A percentile compares a stretch with the other conserved stretches of the same genome.
Evolutionary conservation across 176 grass and related monocot genomes (phyloP).

Genomic region (Dactylis glomerata): DNA sequence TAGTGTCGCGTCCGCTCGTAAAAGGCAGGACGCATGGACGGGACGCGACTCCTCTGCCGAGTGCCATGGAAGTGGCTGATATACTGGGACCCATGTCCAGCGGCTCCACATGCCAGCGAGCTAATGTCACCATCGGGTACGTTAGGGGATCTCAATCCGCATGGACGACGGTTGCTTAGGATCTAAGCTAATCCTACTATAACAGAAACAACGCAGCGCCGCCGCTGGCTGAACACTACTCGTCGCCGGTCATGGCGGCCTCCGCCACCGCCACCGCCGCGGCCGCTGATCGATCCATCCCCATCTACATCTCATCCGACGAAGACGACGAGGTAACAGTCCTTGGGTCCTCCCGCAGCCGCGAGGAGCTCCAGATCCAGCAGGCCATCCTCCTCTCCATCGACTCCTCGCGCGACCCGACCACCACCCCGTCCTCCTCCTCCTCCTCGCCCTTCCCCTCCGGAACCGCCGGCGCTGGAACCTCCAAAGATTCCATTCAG

Average conservation of each 20-base stretch:
- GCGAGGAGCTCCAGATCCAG: constrained; percentile 3
- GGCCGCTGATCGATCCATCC: neutral
- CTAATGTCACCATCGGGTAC: no score
- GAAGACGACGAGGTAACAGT: constrained; percentile 3
- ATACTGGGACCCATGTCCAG: no score
- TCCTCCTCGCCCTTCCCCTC: neutral
- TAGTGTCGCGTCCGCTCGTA: no score
- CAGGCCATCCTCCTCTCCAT: constrained; percentile 19
- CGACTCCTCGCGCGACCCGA: neutral
- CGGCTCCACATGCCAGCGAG: no score
- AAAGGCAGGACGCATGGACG: no score
- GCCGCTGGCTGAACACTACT: neutral
- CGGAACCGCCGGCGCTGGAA: neutral
- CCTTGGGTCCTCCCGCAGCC: neutral
- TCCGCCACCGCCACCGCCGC: neutral
- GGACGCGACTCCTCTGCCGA: no score
- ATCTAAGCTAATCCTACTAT: no score
- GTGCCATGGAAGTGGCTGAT: no score
- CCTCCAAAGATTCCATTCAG: neutral
- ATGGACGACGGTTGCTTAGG: no score
- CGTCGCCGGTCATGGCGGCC: neutral
- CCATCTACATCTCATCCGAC: constrained; percentile 8
- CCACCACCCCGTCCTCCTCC: neutral
- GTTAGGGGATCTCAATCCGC: no score
- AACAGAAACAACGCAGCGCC: constrained; percentile 3